These are phyloP conservation scores for Scheffersomyces cryptocercus DNA, from an alignment of 1,139 yeast genomes.

Conservation along the genomic window DNA sequence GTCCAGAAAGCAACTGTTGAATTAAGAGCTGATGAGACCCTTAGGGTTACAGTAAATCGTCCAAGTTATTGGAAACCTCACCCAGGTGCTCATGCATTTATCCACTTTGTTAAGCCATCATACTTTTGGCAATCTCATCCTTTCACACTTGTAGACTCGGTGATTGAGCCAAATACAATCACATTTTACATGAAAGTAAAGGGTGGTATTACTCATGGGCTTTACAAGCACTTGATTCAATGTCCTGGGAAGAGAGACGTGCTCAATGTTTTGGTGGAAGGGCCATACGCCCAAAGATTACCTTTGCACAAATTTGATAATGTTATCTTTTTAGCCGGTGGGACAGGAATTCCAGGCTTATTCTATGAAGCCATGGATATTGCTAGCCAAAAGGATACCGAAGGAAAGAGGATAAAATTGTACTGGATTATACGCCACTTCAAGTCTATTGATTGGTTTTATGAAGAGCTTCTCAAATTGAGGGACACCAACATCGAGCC, in stretches of 20 bases:
- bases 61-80: constrained; percentile 18
- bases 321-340: constrained; percentile 49
- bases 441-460: constrained; percentile 53
- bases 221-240: constrained; percentile 13
- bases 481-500: constrained; percentile 24
- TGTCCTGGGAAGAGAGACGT: constrained; percentile 12
- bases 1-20: constrained; percentile 18
- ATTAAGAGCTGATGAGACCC: constrained; percentile 17
- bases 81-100: constrained; percentile 17
- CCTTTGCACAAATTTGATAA: constrained; percentile 16
- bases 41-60: constrained; percentile 15
- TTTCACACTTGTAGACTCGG: constrained; percentile 18
- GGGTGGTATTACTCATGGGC: constrained; percentile 21
- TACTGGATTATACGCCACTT: constrained; percentile 41
- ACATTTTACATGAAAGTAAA: constrained; percentile 21
- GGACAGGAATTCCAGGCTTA: constrained; percentile 67
- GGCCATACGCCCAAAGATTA: constrained; percentile 47
- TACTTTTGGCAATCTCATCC: constrained; percentile 26
- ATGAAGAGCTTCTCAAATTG: constrained; percentile 38
- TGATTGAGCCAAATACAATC: constrained; percentile 11
- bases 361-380: constrained; percentile 30
- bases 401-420: constrained; percentile 20
- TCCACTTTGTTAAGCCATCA: constrained; percentile 18
- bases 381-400: constrained; percentile 12
- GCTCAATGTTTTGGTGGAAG: constrained; percentile 50